A percentile compares a stretch with the other conserved stretches of the same genome.
These are phyloP conservation scores for Penicillium steckii DNA, from an alignment of 495 filamentous ascomycete genomes.

Conservation along the genomic window DNA sequence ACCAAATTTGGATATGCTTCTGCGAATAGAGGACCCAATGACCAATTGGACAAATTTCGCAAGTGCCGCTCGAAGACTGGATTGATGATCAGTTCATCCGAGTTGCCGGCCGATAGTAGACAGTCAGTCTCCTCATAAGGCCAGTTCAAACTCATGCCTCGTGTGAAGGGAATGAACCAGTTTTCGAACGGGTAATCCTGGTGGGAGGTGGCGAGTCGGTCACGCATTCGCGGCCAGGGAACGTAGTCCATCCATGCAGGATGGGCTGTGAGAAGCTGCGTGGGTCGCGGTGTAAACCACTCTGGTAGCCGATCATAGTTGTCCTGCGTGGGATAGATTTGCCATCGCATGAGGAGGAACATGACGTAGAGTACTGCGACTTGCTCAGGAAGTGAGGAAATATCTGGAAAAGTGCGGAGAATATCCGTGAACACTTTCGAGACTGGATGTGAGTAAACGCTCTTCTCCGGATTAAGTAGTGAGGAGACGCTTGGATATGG, in stretches of 20 bases:
- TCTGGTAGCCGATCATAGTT: slow-evolving; percentile 71
- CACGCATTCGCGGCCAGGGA: slow-evolving; percentile 73
- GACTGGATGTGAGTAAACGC: slow-evolving; percentile 63
- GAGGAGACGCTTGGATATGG: slow-evolving; percentile 73
- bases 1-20: slow-evolving; percentile 59
- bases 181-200: slow-evolving; percentile 63
- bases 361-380: slow-evolving; percentile 76
- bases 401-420: slow-evolving; percentile 68
- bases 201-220: slow-evolving; percentile 51
- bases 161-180: slow-evolving; percentile 78
- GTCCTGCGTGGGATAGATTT: slow-evolving; percentile 67
- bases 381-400: slow-evolving; percentile 68
- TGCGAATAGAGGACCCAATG: slow-evolving; percentile 66
- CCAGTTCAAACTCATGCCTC: slow-evolving; percentile 73
- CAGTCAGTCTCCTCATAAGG: slow-evolving; percentile 66
- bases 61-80: slow-evolving; percentile 78
- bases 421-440: slow-evolving; percentile 84
- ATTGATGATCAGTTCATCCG: slow-evolving; percentile 67
- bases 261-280: slow-evolving; percentile 62
- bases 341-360: slow-evolving; percentile 85
- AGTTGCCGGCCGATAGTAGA: slow-evolving; percentile 53
- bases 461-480: slow-evolving; percentile 64
- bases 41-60: slow-evolving; percentile 69
- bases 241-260: slow-evolving; percentile 78
- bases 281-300: slow-evolving; percentile 60